These are phyloP conservation scores for Hamamelis virginiana DNA, from an alignment of 164 flowering plant species.

Conservation along the genomic window DNA sequence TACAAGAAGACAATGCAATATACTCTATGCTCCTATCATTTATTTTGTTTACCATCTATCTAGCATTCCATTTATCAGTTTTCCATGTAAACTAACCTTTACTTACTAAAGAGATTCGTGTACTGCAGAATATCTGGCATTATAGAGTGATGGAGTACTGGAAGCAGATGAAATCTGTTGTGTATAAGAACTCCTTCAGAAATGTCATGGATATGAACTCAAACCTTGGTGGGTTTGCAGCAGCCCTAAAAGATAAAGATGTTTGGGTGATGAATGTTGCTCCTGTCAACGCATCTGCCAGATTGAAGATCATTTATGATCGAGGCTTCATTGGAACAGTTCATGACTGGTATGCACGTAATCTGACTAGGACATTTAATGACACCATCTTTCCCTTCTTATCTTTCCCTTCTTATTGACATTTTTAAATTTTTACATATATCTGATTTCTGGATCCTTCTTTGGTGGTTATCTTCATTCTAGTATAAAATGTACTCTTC, in stretches of 20 bases:
- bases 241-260: slow-evolving; percentile 70
- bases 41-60: neutral
- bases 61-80: neutral
- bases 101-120: neutral
- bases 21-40: neutral
- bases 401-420: too few relatives aligned
- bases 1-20: neutral
- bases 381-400: neutral
- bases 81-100: neutral
- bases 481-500: neutral
- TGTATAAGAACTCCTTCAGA: slow-evolving; percentile 53
- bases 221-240: slow-evolving; percentile 80
- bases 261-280: slow-evolving; percentile 93
- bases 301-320: slow-evolving; percentile 68
- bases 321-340: slow-evolving; percentile 78
- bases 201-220: slow-evolving; percentile 89
- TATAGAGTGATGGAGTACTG: slow-evolving; percentile 69
- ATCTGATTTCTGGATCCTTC: neutral
- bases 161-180: slow-evolving; percentile 66
- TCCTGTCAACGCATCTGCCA: slow-evolving; percentile 52
- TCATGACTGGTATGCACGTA: slow-evolving; percentile 69
- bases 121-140: slow-evolving; percentile 61
- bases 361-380: neutral
- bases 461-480: neutral
- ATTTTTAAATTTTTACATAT: neutral